Conservation (phyloP, 2,329 filamentous ascomycete species). For the Ascochyta pisi region DNA sequence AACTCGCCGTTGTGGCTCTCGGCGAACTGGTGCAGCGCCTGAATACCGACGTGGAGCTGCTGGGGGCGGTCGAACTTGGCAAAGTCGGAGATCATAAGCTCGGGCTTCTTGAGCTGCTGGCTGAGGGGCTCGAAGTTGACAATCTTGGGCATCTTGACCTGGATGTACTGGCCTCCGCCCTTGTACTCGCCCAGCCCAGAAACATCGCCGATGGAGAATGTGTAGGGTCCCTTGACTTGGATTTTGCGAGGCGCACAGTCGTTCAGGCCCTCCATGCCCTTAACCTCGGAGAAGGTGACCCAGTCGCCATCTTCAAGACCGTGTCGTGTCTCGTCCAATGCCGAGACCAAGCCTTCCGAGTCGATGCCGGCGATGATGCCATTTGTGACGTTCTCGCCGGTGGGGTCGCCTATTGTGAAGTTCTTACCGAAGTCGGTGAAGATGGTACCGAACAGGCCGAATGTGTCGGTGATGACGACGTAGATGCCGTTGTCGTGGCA, state of each 20-base stretch:
- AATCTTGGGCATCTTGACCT: slow-evolving; percentile 98
- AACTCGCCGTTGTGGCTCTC: slow-evolving; percentile 73
- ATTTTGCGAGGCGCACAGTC: slow-evolving; percentile 84
- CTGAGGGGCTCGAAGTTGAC: slow-evolving; percentile 86
- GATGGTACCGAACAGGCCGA: slow-evolving; percentile 91
- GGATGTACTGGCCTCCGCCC: slow-evolving; percentile 86
- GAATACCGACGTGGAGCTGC: slow-evolving; percentile 90
- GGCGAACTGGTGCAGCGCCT: slow-evolving; percentile 87
- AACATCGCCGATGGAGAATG: slow-evolving; percentile 95
- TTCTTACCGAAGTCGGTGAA: slow-evolving; percentile 98
- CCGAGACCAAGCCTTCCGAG: slow-evolving; percentile 88
- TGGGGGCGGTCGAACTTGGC: slow-evolving; percentile 96
- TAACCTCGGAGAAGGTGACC: slow-evolving; percentile 90
- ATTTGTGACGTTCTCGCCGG: slow-evolving; percentile 83
- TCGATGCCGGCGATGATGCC: slow-evolving; percentile 92
- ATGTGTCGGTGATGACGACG: slow-evolving; percentile 85
- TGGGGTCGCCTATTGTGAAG: slow-evolving; percentile 88
- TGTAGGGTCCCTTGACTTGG: slow-evolving; percentile 92
- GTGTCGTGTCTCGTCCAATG: slow-evolving; percentile 91
- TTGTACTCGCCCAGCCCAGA: slow-evolving; percentile 85
- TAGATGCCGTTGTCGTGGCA: slow-evolving; percentile 95
- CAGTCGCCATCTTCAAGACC: slow-evolving; percentile 96
- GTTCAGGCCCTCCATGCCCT: slow-evolving; percentile 91
- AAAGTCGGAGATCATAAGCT: slow-evolving; percentile 91
- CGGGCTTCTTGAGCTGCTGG: slow-evolving; percentile 81